Percentiles rank a stretch among this genome's conserved stretches.
These are phyloP conservation scores for Colletotrichum sp. DNA, from an alignment of 2,329 filamentous ascomycete species.

Conservation along the genomic window DNA sequence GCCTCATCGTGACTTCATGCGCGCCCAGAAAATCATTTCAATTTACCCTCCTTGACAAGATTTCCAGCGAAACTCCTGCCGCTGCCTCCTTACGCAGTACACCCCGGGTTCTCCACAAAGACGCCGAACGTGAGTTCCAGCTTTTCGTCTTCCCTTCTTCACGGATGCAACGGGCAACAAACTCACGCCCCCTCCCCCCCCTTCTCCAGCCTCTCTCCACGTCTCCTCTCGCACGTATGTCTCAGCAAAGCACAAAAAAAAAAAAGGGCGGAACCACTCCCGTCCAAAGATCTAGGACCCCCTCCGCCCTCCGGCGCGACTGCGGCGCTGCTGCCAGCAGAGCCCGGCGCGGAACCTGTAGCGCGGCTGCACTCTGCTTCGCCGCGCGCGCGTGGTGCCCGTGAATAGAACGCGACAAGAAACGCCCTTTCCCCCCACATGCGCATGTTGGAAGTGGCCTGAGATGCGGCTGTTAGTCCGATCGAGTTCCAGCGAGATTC, in stretches of 20 bases:
- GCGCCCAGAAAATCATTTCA: neutral
- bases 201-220: neutral
- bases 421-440: neutral
- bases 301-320: neutral
- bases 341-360: neutral
- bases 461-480: neutral
- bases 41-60: neutral
- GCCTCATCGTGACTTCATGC: constrained; percentile 7
- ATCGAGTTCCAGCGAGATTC: neutral
- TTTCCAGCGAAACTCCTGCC: neutral
- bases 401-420: neutral
- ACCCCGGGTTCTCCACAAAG: constrained; percentile 7
- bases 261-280: neutral
- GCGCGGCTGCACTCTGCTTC: neutral
- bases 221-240: neutral
- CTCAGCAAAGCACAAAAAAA: neutral
- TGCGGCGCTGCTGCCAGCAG: neutral
- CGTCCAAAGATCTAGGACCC: neutral
- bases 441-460: neutral
- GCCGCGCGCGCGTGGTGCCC: neutral
- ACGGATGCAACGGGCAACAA: neutral
- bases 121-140: neutral
- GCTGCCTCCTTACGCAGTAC: neutral
- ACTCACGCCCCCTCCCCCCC: neutral
- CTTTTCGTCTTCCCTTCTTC: neutral